These are phyloP conservation scores for Exsudoporus frostii DNA, from an alignment of 768 basidiomycete genomes.

Conservation along the genomic window DNA sequence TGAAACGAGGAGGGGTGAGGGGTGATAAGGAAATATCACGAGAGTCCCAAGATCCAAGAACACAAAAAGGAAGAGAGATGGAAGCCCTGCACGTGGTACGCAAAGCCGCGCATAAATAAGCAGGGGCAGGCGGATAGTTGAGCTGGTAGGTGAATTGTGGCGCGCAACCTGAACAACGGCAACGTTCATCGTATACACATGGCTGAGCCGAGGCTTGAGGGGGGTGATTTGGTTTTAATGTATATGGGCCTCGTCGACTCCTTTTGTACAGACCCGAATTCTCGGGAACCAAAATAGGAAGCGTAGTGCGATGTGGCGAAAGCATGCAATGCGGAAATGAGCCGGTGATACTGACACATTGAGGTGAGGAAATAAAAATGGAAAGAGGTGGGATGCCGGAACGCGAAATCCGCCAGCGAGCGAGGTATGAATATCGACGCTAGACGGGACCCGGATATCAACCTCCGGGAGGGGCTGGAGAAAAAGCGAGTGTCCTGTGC, in stretches of 20 bases:
- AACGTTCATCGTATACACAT: slow-evolving; percentile 32
- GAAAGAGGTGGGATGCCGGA: slow-evolving; percentile 22
- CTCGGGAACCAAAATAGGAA: slow-evolving; percentile 32
- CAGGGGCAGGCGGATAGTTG: slow-evolving; percentile 24
- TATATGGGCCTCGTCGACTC: slow-evolving; percentile 32
- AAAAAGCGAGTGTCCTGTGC: slow-evolving; percentile 35
- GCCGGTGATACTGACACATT: slow-evolving; percentile 43
- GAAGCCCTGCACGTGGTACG: slow-evolving; percentile 21
- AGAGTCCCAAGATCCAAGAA: slow-evolving; percentile 43
- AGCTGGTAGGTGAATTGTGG: slow-evolving; percentile 17
- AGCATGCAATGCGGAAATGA: slow-evolving; percentile 39
- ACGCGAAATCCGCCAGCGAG: slow-evolving; percentile 31
- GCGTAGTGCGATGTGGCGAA: slow-evolving; percentile 39
- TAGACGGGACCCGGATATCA: slow-evolving; percentile 31
- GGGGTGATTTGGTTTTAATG: slow-evolving; percentile 26
- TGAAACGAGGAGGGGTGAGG: slow-evolving; percentile 9
- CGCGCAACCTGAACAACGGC: slow-evolving; percentile 24
- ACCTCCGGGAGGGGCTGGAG: slow-evolving; percentile 14
- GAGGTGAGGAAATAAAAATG: slow-evolving; percentile 29
- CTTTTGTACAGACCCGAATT: slow-evolving; percentile 38
- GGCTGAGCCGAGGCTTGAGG: slow-evolving; percentile 27
- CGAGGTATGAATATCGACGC: slow-evolving; percentile 48
- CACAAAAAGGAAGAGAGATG: slow-evolving; percentile 33
- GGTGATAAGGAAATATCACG: slow-evolving; percentile 26
- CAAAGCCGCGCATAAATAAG: slow-evolving; percentile 33